Evolutionary conservation across 768 basidiomycete species (phyloP).

Genomic region (Dendrothele bispora): DNA sequence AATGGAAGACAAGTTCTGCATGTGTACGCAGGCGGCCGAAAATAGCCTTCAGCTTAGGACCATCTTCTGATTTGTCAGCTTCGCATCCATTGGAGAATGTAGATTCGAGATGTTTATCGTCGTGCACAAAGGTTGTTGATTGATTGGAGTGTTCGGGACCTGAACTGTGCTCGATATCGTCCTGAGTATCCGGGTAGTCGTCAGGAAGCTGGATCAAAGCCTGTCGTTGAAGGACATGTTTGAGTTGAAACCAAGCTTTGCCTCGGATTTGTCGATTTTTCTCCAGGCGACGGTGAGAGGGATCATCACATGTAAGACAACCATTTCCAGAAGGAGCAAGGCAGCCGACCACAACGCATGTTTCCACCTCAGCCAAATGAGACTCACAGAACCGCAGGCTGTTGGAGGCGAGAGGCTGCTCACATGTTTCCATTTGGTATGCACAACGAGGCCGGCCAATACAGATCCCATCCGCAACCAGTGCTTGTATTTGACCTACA

Average conservation of each 20-base stretch:
- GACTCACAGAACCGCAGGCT: constrained; percentile 15
- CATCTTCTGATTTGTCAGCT: constrained; percentile 6
- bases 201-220: neutral
- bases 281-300: constrained; percentile 12
- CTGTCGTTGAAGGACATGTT: neutral
- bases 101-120: neutral
- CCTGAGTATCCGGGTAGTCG: constrained; percentile 3
- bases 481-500: neutral
- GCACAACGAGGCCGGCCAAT: constrained; percentile 18
- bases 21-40: constrained; percentile 16
- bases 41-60: constrained; percentile 8
- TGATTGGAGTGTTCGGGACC: neutral
- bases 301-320: constrained; percentile 7
- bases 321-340: constrained; percentile 1
- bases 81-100: neutral
- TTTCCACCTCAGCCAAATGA: constrained; percentile 3
- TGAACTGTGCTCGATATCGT: constrained; percentile 2
- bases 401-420: constrained; percentile 10
- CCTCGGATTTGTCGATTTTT: neutral
- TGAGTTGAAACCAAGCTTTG: constrained; percentile 1
- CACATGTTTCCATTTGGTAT: constrained; percentile 7
- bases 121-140: neutral
- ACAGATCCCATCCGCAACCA: constrained; percentile 14
- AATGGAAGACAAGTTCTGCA: constrained; percentile 17
- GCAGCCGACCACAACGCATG: constrained; percentile 17